phyloP scores from a whole-genome alignment of 169 alveolate genomes.

The Plasmodium vinckei region DNA sequence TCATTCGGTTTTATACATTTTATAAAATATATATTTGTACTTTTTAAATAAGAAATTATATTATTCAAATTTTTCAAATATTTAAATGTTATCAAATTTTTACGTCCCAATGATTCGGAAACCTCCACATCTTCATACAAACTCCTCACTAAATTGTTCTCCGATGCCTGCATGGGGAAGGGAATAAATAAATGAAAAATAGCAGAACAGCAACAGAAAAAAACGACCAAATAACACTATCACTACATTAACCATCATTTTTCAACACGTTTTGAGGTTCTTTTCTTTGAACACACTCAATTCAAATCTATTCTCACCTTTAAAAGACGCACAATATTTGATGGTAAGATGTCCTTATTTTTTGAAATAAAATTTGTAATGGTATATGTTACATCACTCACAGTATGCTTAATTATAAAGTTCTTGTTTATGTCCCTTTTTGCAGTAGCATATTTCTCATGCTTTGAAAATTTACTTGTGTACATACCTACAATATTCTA shows the following conservation, averaged over 20 bases:
- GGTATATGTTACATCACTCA: constrained; percentile 58
- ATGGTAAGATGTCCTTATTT: constrained; percentile 54
- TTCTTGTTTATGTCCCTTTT: constrained; percentile 28
- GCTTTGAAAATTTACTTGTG: constrained; percentile 49
- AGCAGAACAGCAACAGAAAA: neutral
- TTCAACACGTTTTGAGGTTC: no score
- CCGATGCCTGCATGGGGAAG: constrained; percentile 14
- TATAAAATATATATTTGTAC: constrained; percentile 62
- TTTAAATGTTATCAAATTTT: constrained; percentile 54
- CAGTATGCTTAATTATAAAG: constrained; percentile 67
- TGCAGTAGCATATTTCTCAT: constrained; percentile 13
- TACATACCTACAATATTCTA: constrained; percentile 41
- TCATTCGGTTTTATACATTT: constrained; percentile 76
- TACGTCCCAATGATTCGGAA: constrained; percentile 61
- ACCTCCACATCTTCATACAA: constrained; percentile 49
- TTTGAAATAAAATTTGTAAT: constrained; percentile 60
- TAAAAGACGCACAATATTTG: constrained; percentile 33
- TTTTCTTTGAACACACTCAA: no score
- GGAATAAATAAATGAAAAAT: neutral
- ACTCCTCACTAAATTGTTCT: constrained; percentile 13
- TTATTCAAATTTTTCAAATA: constrained; percentile 59
- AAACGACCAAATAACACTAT: neutral
- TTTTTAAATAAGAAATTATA: constrained; percentile 52
- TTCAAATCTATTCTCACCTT: constrained; percentile 10
- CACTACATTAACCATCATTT: no score